Percentiles rank a stretch among this genome's conserved stretches.
These are phyloP conservation scores for Barnettozyma vustinii DNA, from an alignment of 805 yeast genomes.

Conservation along the genomic window DNA sequence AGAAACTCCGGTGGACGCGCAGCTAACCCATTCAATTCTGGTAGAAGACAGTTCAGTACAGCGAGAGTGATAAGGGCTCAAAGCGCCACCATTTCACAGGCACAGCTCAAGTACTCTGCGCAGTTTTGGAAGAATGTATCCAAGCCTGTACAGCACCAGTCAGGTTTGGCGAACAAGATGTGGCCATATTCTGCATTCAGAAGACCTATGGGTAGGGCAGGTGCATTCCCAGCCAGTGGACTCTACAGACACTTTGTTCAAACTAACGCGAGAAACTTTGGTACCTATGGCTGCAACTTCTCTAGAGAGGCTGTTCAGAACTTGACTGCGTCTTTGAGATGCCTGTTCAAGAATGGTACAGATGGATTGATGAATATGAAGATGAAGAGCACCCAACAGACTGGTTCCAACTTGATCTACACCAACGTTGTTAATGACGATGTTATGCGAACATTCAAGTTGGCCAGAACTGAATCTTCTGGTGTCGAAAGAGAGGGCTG, in stretches of 20 bases:
- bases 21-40: constrained; percentile 13
- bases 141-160: not conserved
- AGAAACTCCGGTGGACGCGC: constrained; percentile 12
- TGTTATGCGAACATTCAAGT: constrained; percentile 14
- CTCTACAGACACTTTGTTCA: constrained; percentile 32
- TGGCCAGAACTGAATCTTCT: constrained; percentile 32
- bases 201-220: constrained; percentile 17
- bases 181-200: constrained; percentile 25
- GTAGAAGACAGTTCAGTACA: constrained; percentile 26
- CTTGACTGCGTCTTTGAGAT: constrained; percentile 46
- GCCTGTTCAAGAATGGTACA: constrained; percentile 29
- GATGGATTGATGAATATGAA: constrained; percentile 22
- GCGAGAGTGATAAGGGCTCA: constrained; percentile 8
- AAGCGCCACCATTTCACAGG: constrained; percentile 4
- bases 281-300: constrained; percentile 31
- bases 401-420: constrained; percentile 17
- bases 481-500: constrained; percentile 35
- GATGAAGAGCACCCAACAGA: constrained; percentile 20
- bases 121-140: constrained; percentile 1
- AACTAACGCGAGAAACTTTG: constrained; percentile 34
- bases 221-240: constrained; percentile 24
- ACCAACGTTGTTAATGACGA: not conserved
- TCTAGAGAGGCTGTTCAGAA: constrained; percentile 55
- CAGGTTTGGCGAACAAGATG: constrained; percentile 10
- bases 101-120: constrained; percentile 9